Evolutionary conservation across 1,284 basidiomycete species (phyloP).

Genomic region (Trichosporon ovoides): DNA sequence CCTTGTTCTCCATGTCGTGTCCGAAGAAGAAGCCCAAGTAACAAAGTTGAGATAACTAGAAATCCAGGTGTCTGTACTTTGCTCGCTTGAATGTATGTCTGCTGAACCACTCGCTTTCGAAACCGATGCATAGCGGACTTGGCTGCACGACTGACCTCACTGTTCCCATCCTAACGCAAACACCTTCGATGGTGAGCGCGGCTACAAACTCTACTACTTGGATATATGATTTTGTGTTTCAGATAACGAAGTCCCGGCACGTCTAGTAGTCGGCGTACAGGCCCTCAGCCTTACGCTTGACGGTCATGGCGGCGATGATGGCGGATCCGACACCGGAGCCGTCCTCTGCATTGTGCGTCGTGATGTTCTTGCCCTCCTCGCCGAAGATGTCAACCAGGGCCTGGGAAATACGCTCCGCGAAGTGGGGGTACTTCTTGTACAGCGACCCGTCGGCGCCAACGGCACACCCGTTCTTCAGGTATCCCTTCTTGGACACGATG

Average conservation of each 20-base stretch:
- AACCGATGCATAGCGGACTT: too few relatives aligned
- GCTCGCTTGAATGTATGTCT: constrained; percentile 6
- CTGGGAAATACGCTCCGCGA: constrained; percentile 80
- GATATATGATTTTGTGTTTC: too few relatives aligned
- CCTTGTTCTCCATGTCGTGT: not conserved
- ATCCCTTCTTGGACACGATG: constrained; percentile 85
- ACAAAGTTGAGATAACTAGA: not conserved
- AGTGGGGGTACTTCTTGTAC: constrained; percentile 96
- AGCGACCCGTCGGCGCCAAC: constrained; percentile 89
- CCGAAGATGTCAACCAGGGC: constrained; percentile 88
- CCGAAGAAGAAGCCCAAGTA: not conserved
- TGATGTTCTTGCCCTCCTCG: constrained; percentile 81
- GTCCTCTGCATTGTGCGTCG: constrained; percentile 87
- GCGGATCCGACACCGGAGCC: constrained; percentile 91
- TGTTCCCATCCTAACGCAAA: too few relatives aligned
- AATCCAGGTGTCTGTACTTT: constrained; percentile 2
- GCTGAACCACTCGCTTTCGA: constrained; percentile 2
- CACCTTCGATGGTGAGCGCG: too few relatives aligned
- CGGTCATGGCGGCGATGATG: constrained; percentile 80
- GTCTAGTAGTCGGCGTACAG: constrained; percentile 38
- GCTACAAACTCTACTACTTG: too few relatives aligned
- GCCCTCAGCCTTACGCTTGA: constrained; percentile 54
- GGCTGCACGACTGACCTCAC: too few relatives aligned
- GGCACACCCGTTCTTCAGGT: constrained; percentile 75
- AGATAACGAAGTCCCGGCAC: too few relatives aligned